Evolutionary conservation across 2,329 filamentous ascomycete species (phyloP).

Genomic region (Akanthomyces uredinophilus): DNA sequence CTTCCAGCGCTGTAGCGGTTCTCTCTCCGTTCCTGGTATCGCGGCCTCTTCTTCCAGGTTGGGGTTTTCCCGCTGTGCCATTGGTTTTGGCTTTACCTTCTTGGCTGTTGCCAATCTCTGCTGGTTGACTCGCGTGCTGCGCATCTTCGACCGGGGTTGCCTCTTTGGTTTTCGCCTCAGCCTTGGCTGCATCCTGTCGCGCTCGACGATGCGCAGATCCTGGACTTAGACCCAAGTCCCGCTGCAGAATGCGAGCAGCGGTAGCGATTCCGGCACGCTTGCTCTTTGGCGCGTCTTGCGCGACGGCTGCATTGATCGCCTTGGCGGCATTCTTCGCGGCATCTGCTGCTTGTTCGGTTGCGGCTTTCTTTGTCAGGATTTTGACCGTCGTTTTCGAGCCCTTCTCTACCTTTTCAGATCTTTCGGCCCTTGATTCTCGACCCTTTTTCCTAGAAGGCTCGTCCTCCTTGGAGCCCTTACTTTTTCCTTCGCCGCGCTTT

Average conservation of each 20-base stretch:
- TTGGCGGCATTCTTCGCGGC: slow-evolving; percentile 38
- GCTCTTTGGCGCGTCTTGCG: slow-evolving; percentile 45
- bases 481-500: slow-evolving; percentile 45
- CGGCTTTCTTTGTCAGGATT: slow-evolving; percentile 56
- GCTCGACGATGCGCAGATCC: slow-evolving; percentile 58
- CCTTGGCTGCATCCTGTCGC: slow-evolving; percentile 53
- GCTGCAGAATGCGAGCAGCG: slow-evolving; percentile 59
- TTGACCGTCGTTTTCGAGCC: slow-evolving; percentile 53
- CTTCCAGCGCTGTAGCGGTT: slow-evolving; percentile 30
- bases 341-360: slow-evolving; percentile 44
- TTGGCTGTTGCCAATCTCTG: neutral
- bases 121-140: neutral
- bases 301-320: slow-evolving; percentile 26
- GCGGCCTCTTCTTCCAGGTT: slow-evolving; percentile 26
- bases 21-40: slow-evolving; percentile 36
- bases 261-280: slow-evolving; percentile 57
- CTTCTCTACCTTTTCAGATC: neutral
- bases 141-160: slow-evolving; percentile 10
- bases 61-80: slow-evolving; percentile 7
- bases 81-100: slow-evolving; percentile 20
- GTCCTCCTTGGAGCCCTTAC: slow-evolving; percentile 44
- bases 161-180: slow-evolving; percentile 35
- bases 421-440: slow-evolving; percentile 48
- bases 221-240: slow-evolving; percentile 60
- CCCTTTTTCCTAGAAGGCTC: slow-evolving; percentile 57